Conservation (phyloP, 164 flowering plant species). For the Chimonanthus salicifolius region DNA sequence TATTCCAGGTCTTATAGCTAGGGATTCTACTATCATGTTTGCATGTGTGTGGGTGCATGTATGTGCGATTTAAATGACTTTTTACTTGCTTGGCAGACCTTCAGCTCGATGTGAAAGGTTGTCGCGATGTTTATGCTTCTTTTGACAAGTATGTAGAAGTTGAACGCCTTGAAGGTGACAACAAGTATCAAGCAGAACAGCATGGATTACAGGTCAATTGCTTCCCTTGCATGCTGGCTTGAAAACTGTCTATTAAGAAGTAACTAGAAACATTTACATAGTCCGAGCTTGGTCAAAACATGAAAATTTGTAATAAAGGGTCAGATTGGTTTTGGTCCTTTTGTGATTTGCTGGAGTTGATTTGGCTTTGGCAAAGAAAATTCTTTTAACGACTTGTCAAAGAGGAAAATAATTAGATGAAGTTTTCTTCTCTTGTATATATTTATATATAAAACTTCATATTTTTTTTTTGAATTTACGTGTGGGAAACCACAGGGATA, state of each 20-base stretch:
- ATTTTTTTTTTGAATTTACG: too few relatives aligned
- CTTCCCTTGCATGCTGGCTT: neutral
- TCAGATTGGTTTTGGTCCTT: too few relatives aligned
- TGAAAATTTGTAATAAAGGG: too few relatives aligned
- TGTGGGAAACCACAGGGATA: too few relatives aligned
- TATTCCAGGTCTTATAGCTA: too few relatives aligned
- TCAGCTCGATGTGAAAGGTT: conserved; percentile 96
- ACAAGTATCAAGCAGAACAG: conserved; percentile 91
- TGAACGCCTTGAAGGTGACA: conserved; percentile 90
- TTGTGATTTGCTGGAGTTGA: neutral
- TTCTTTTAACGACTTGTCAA: neutral
- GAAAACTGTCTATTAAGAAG: neutral
- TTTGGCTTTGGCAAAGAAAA: neutral
- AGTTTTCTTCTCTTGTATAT: neutral
- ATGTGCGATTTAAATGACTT: neutral
- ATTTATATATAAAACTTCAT: too few relatives aligned
- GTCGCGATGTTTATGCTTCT: conserved; percentile 92
- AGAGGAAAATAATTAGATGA: neutral
- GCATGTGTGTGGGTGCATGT: neutral
- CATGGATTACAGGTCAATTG: conserved; percentile 76
- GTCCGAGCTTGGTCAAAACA: too few relatives aligned
- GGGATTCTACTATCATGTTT: too few relatives aligned
- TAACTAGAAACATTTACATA: too few relatives aligned
- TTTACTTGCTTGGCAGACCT: conserved; percentile 48
- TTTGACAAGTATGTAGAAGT: conserved; percentile 96